Evolutionary conservation across 73 alveolate species (phyloP).

Genomic region (Stentor coeruleus): DNA sequence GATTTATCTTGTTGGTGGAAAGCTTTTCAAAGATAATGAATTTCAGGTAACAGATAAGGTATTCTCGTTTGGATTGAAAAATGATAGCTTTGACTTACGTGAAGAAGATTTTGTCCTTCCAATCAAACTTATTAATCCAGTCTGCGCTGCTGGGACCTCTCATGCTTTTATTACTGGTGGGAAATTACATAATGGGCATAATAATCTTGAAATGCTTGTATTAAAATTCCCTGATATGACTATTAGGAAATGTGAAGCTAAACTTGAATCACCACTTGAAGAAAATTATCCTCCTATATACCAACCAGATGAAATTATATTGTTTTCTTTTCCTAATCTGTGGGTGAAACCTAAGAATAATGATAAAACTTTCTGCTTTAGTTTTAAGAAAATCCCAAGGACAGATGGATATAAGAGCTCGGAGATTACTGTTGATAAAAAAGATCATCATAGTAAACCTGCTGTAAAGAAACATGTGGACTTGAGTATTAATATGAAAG

Average conservation of each 20-base stretch:
- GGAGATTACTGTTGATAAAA: not conserved
- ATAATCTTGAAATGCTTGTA: not conserved
- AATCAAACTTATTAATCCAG: slow-evolving; percentile 11
- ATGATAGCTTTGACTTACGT: not conserved
- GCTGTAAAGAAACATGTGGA: not conserved
- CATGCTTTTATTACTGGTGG: slow-evolving; percentile 13
- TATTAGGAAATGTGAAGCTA: not conserved
- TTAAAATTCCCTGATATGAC: not conserved
- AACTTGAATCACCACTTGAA: not conserved
- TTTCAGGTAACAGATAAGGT: not conserved
- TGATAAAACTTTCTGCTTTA: not conserved
- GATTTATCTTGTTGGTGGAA: not conserved
- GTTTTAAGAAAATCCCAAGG: not conserved
- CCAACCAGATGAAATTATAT: not conserved
- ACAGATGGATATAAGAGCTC: not conserved
- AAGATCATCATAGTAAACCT: not conserved
- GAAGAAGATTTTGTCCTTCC: slow-evolving; percentile 2
- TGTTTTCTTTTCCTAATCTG: not conserved
- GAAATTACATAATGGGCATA: not conserved
- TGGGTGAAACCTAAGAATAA: not conserved
- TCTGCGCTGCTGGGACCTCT: slow-evolving; percentile 8
- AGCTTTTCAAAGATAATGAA: not conserved
- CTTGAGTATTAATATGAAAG: not conserved
- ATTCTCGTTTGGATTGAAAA: not conserved
- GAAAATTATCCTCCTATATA: not conserved